Conservation (phyloP, 148 eudicot genomes). For the Rhododendron kiyosumense region DNA sequence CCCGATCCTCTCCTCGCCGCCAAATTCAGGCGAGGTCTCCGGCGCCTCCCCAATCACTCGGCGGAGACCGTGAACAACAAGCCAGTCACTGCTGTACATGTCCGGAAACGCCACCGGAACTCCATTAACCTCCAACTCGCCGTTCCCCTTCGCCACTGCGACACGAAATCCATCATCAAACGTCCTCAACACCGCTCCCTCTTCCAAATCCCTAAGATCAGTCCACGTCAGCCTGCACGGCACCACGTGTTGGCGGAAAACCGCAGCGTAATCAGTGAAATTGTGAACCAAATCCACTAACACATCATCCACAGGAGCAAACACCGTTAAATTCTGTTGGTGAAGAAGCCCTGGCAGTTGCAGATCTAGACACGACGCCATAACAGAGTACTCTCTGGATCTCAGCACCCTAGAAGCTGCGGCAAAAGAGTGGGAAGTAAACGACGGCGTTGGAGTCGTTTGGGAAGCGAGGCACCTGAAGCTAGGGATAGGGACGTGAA, state of each 20-base stretch:
- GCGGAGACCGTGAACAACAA: constrained; percentile 17
- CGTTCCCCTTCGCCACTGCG: neutral
- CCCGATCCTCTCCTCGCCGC: neutral
- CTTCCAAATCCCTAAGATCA: constrained; percentile 1
- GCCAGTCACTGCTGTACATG: constrained; percentile 13
- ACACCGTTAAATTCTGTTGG: constrained; percentile 10
- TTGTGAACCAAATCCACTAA: neutral
- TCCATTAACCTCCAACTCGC: constrained; percentile 1
- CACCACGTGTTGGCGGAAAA: constrained; percentile 11
- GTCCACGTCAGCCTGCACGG: constrained; percentile 9
- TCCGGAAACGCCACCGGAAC: constrained; percentile 13
- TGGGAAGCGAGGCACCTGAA: constrained; percentile 11
- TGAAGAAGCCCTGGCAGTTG: constrained; percentile 33
- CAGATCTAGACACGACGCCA: constrained; percentile 65
- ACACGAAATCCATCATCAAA: constrained; percentile 6
- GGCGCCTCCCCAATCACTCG: constrained; percentile 7
- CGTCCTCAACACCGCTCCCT: constrained; percentile 8
- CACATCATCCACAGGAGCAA: constrained; percentile 15
- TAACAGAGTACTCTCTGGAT: constrained; percentile 41
- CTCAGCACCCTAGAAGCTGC: constrained; percentile 39
- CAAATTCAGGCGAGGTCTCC: neutral
- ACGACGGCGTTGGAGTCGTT: neutral
- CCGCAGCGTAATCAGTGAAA: neutral
- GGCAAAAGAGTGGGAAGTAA: constrained; percentile 2
- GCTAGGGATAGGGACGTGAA: constrained; percentile 8